Evolutionary conservation across 2,329 filamentous ascomycete species (phyloP), one percentile per base, ranked within the genome.

Genomic region (Bertia moriformis): DNA sequence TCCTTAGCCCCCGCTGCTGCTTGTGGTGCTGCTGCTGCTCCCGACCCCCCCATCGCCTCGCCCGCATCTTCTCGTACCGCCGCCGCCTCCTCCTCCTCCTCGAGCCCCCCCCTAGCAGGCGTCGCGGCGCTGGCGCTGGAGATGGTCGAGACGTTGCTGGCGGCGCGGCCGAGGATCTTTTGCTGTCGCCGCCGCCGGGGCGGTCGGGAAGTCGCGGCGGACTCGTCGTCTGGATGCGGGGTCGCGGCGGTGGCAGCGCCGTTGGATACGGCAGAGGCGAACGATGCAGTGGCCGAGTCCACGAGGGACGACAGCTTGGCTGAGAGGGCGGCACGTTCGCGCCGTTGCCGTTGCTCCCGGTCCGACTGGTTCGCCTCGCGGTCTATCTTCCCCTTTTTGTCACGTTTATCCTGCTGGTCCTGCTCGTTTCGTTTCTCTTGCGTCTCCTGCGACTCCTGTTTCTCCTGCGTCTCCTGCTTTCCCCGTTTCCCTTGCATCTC

Each of bases 111-210:
- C 15, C 49, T 47, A 10, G 56, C 46, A 14, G 52, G 53, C 0
- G 60, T 59, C 17, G 66, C 65, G 14, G 56, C 58, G 40, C 67
- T 66, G 35, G 54, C 59, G 39, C 57, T 66, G 39, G 68, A 72
- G 4, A 60, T 59, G 1, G 64, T 65, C 2, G 71, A 77, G 2
- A 62, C 63, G 48, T 75, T 76, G 55, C 71, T 75, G 19, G 69
- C 54, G 3, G 70, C 73, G 10, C 73, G 67, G 4, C 73, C 73
- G 3, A 78, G 57, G 41, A 78, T 67, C 40, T 66, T 60, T 10
- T 69, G 66, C 39, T 63, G 53, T 46, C 40, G 55, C 47, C 14
- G 52, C 45, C 39, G 52, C 35, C 39, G 40, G n/a, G 45, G 33
- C 24, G 30, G 30, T 43, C 43, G 33, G 43, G 45, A 19, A 39